phyloP scores from a whole-genome alignment of 805 yeast genomes.

The Zygotorulaspora florentina region DNA sequence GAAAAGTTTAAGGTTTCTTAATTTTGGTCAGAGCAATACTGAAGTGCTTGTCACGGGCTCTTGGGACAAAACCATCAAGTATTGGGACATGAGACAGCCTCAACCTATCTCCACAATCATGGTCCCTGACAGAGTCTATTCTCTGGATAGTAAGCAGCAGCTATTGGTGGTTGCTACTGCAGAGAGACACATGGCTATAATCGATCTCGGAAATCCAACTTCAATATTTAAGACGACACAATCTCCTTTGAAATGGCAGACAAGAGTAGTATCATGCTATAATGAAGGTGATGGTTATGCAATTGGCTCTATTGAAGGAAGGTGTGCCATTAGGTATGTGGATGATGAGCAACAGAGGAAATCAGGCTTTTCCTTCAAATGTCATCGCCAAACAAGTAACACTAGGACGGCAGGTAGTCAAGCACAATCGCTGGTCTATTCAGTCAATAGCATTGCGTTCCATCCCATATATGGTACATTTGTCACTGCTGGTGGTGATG shows the following conservation, averaged over 20 bases:
- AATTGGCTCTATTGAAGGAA: conserved; percentile 88
- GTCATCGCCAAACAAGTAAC: conserved; percentile 66
- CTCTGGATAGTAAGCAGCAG: conserved; percentile 80
- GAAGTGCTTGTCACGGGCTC: conserved; percentile 83
- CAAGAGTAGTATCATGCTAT: conserved; percentile 75
- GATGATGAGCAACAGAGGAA: conserved; percentile 73
- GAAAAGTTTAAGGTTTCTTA: conserved; percentile 65
- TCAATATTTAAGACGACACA: conserved; percentile 65
- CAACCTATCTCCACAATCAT: conserved; percentile 76
- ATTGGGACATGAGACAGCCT: conserved; percentile 90
- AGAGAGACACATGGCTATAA: conserved; percentile 71
- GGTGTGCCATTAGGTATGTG: conserved; percentile 91
- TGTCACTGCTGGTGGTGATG: conserved; percentile 93
- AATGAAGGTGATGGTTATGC: conserved; percentile 94
- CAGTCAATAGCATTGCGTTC: conserved; percentile 76
- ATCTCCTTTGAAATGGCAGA: conserved; percentile 87
- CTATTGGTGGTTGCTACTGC: conserved; percentile 92
- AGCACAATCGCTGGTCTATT: conserved; percentile 63
- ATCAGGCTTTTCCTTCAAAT: conserved; percentile 83
- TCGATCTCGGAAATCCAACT: conserved; percentile 80
- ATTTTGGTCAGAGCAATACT: conserved; percentile 78
- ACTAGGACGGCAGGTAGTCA: conserved; percentile 46
- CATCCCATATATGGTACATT: conserved; percentile 91
- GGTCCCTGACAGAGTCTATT: conserved; percentile 86
- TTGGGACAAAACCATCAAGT: conserved; percentile 92